Base-by-base conservation (phyloP, 768 basidiomycete species). In the Calocybe indica region DNA sequence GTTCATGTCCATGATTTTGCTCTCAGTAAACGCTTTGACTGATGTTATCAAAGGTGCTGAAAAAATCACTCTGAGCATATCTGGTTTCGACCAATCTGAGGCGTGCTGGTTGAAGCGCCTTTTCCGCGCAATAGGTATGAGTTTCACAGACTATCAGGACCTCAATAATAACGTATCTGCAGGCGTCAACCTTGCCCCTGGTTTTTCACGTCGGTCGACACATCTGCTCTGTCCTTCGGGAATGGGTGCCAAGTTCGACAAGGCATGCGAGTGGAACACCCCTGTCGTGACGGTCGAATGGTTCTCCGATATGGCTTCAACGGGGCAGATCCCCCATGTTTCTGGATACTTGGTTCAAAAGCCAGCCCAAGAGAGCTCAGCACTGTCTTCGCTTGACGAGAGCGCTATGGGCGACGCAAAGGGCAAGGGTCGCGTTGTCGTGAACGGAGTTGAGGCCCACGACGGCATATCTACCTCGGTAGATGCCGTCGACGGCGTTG, bases 191-290 rank as follows among this genome's bases (percentile, higher is more conserved):
- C 68, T 80, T 1, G 72, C 79, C 3, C 67, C 74, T 0, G 70
- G 66, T n/a, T 85, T 86, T 61, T 85, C 79, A 10, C 73, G 80
- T 12, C 75, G 72, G 8, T 78, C 83, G 2, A 93, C 92, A 0
- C 88, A 95, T 54, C 72, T 96, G 1, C 67, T 96, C 6, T 92
- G 91, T 59, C 85, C 87, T 0, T 72, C 80, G 5, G 78, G 74
- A 0, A 66, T 60, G 0, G 91, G 93, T 11, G 69, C 73, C 15
- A 95, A 96, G 60, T 89, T 78, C 43, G 78, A 83, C 11, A 90
- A 85, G 60, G 91, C 92, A 2, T 58, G 62, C 35, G 80, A 89
- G 59, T 95, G 93, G 92, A 73, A 73, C 10, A 76, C 86, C 6
- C 82, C 84, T 0, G 79, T 88, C n/a, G 72, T 94, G 14, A 71